Percentiles rank a stretch among this genome's conserved stretches.
Conservation (phyloP, 1,139 yeast species). For the Protomyces macrosporus region DNA sequence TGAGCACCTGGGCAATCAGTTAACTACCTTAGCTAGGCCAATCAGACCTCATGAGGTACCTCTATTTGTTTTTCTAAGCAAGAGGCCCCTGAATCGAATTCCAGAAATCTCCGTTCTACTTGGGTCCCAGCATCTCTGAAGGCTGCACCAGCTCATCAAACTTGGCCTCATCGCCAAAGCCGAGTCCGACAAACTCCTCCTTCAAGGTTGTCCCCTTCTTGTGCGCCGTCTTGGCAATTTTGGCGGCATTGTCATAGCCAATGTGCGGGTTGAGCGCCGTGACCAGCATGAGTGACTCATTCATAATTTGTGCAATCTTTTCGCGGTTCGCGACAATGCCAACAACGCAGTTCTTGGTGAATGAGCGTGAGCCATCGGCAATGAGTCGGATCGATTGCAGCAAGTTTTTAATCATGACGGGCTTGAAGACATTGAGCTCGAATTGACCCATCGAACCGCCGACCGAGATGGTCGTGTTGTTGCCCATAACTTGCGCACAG, state of each 20-base stretch:
- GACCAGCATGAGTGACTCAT: conserved; percentile 94
- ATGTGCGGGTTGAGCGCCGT: conserved; percentile 98
- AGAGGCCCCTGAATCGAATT: not conserved
- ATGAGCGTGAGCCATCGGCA: conserved; percentile 83
- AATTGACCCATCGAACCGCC: conserved; percentile 99
- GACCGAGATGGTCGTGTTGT: conserved; percentile 88
- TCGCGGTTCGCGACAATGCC: conserved; percentile 87
- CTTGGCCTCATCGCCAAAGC: conserved; percentile 68
- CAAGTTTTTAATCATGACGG: conserved; percentile 86
- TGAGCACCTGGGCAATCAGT: no score
- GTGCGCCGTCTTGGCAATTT: conserved; percentile 98
- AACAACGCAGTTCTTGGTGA: conserved; percentile 89
- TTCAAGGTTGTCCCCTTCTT: conserved; percentile 94
- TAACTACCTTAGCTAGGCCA: no score
- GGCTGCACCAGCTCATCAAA: conserved; percentile 97
- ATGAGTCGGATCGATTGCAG: conserved; percentile 78
- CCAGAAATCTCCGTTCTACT: not conserved
- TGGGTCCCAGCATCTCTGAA: conserved; percentile 95
- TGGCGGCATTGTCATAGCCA: conserved; percentile 94
- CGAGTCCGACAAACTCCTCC: conserved; percentile 87
- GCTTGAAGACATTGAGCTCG: conserved; percentile 96
- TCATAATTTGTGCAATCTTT: conserved; percentile 77
- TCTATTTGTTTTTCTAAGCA: not conserved
- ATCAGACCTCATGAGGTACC: no score
- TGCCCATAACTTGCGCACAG: conserved; percentile 95